A percentile compares a stretch with the other conserved stretches of the same genome.
Evolutionary conservation across 2,329 filamentous ascomycete genomes (phyloP).

Genomic region (Alternaria postmessia): DNA sequence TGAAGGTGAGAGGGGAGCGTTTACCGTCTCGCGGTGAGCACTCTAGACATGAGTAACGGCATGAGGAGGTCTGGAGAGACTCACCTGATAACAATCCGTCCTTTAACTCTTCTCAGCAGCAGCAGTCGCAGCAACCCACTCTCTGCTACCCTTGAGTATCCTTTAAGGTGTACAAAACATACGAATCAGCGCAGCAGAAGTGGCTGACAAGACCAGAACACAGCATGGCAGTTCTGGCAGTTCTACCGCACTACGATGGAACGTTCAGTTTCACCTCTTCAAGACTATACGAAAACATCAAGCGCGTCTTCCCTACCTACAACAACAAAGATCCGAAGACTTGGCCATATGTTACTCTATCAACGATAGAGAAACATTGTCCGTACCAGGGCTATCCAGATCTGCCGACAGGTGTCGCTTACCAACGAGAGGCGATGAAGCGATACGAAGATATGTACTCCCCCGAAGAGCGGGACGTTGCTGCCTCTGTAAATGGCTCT

Average conservation of each 20-base stretch:
- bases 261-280: constrained; percentile 13
- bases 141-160: no score
- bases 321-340: constrained; percentile 7
- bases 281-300: background rate
- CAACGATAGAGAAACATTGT: background rate
- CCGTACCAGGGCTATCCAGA: constrained; percentile 2
- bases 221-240: background rate
- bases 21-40: background rate
- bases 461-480: background rate
- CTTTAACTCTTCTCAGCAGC: background rate
- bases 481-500: background rate
- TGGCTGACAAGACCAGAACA: background rate
- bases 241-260: background rate
- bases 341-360: constrained; percentile 11
- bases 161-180: background rate
- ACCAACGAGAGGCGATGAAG: constrained; percentile 4
- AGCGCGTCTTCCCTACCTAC: background rate
- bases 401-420: constrained; percentile 6
- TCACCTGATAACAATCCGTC: background rate
- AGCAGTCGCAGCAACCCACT: background rate
- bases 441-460: constrained; percentile 11
- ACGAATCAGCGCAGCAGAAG: background rate
- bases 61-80: background rate
- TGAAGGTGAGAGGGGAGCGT: background rate
- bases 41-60: no score